Base-by-base conservation (phyloP, 805 yeast species). In the Pichia pseudocactophila region DNA sequence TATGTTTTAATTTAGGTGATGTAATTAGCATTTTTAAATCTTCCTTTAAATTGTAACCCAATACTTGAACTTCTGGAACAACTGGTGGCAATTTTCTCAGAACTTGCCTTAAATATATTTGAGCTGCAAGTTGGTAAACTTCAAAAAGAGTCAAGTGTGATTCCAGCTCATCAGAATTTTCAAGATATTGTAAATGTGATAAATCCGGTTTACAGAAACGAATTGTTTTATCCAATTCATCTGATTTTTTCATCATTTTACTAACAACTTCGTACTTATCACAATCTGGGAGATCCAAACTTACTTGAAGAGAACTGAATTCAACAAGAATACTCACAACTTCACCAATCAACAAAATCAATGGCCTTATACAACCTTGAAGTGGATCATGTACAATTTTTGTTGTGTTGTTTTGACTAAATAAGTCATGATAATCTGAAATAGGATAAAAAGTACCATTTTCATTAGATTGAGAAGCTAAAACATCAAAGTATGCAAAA, bases 361-460 rank as follows among this genome's bases (percentile, higher is more conserved):
- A 46, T 5, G 70, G 68, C 31, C 66, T 59, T 8, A 64, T 50
- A 48, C 69, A 65, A 2, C 73, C 73, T 45, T 68, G 73, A 25
- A 62, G 54, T 3, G 72, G 70, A 45, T 68, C 71, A 40, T 51
- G 53, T 7, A 50, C 42, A 22, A 34, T 41, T 20, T 45, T 50
- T n/a, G 20, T 39, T 6, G 47, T 17, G 25, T 46, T 41, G 31
- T 45, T 48, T 17, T 16, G 48, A 18, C 38, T 47, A 50, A 47
- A 64, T 28, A 64, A 43, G 18, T 52, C 56, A 33, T 57, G 52
- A 43, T 66, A 67, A 40, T 56, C 61, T 18, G 46, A 42, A 43
- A 66, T 57, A 3, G 62, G 59, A 45, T 62, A 62, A 33, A 57
- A 53, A 0, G 72, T 65, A 7, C 72, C 71, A 32, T 56, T 54